Evolutionary conservation across 106 monocot genomes (phyloP).

Genomic region (Platanthera zijinensis): DNA sequence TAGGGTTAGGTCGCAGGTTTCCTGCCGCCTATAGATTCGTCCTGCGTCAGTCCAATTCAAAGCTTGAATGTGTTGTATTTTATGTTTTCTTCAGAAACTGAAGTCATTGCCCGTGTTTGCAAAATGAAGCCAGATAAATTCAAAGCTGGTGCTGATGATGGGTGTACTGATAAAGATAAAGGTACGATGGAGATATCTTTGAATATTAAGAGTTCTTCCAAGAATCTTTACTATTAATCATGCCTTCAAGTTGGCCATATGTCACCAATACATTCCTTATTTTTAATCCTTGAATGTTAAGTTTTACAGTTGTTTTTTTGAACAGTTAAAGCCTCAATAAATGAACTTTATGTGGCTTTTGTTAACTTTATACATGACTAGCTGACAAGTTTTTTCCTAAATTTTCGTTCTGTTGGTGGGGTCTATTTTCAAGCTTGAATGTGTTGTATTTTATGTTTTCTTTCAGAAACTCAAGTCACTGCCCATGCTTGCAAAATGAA

Average conservation of each 20-base stretch:
- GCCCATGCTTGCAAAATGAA: background rate
- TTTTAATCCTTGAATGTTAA: background rate
- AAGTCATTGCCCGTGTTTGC: background rate
- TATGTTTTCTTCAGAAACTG: background rate
- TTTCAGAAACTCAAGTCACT: background rate
- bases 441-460: background rate
- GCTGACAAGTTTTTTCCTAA: background rate
- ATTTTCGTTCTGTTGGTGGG: background rate
- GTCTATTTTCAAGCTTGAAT: no score
- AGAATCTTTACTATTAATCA: background rate
- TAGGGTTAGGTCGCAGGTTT: no score
- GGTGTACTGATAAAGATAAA: background rate
- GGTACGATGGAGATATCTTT: background rate
- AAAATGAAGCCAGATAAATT: background rate
- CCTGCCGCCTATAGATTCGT: no score
- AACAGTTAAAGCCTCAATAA: background rate
- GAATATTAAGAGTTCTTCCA: background rate
- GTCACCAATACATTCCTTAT: background rate
- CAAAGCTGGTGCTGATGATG: constrained; percentile 1
- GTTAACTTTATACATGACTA: background rate
- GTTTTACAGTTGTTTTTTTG: background rate
- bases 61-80: no score
- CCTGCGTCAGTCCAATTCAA: no score
- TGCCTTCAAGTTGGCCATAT: background rate
- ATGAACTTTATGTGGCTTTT: background rate